These are phyloP conservation scores for Protomyces pachydermus DNA, from an alignment of 1,139 yeast genomes.

Conservation along the genomic window DNA sequence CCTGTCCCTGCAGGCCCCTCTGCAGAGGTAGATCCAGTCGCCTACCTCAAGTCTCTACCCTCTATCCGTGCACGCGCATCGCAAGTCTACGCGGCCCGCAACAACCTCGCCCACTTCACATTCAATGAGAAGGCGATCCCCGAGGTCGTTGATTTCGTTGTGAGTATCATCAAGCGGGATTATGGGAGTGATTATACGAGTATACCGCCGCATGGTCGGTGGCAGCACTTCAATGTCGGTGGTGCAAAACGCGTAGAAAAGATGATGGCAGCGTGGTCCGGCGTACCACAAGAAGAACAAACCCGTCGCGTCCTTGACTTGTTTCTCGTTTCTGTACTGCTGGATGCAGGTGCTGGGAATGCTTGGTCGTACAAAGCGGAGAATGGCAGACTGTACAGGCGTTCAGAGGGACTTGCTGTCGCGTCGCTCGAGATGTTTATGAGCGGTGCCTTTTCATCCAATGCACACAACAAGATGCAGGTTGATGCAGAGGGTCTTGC, in stretches of 20 bases:
- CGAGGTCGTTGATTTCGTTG: conserved; percentile 16
- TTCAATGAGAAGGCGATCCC: conserved; percentile 4
- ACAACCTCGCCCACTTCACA: conserved; percentile 26
- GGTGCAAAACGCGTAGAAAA: conserved; percentile 44
- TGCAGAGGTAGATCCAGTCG: conserved; percentile 31
- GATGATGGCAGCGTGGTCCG: conserved; percentile 38
- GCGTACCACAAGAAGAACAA: conserved; percentile 43
- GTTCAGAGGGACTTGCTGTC: conserved; percentile 60
- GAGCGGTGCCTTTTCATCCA: conserved; percentile 46
- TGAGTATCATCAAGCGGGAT: conserved; percentile 41
- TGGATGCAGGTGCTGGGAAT: conserved; percentile 63
- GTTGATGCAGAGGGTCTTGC: conserved; percentile 46
- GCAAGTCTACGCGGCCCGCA: conserved; percentile 43
- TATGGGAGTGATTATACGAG: conserved; percentile 41
- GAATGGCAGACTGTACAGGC: conserved; percentile 38
- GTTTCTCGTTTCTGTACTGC: conserved; percentile 52
- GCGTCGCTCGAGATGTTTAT: conserved; percentile 53
- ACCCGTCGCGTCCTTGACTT: conserved; percentile 52
- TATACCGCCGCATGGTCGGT: conserved; percentile 61
- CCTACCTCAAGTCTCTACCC: conserved; percentile 45
- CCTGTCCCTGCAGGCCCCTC: conserved; percentile 18
- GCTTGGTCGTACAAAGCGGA: conserved; percentile 46
- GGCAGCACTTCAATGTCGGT: conserved; percentile 57
- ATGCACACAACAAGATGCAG: conserved; percentile 38
- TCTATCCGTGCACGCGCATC: conserved; percentile 52